Evolutionary conservation across 2,329 filamentous ascomycete species (phyloP).

Genomic region (Ophiostoma sp.): DNA sequence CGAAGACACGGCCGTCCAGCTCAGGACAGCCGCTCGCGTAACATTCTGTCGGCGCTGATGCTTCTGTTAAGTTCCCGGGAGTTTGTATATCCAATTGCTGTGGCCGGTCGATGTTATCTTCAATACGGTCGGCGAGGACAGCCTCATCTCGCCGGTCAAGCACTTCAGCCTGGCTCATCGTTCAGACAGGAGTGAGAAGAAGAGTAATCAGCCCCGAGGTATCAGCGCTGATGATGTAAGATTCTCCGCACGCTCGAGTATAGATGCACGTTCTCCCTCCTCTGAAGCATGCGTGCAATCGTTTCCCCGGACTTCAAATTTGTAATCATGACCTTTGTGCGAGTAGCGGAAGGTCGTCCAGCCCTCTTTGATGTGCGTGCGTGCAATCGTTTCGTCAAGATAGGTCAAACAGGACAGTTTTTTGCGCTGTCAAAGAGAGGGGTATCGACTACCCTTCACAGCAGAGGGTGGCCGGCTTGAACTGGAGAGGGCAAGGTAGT

Average conservation of each 20-base stretch:
- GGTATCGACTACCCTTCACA: background rate
- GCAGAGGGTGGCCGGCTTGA: too few species aligned
- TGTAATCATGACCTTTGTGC: background rate
- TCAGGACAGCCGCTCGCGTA: slow-evolving; percentile 50
- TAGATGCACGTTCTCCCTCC: background rate
- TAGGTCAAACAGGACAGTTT: background rate
- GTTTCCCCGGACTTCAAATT: background rate
- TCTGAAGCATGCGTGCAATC: background rate
- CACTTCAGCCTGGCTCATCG: background rate
- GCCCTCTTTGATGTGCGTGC: background rate
- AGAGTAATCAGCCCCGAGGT: background rate
- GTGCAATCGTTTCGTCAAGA: background rate
- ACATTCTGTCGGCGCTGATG: background rate
- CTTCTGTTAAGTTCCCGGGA: too few species aligned
- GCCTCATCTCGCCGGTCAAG: background rate
- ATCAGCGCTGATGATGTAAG: background rate
- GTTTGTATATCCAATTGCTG: background rate
- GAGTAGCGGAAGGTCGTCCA: background rate
- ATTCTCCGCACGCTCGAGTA: background rate
- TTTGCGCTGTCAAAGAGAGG: background rate
- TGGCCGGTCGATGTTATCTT: background rate
- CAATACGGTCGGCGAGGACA: background rate
- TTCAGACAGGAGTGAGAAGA: background rate
- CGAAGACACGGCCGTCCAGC: slow-evolving; percentile 51
- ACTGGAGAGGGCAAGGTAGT: background rate